These are phyloP conservation scores for Botrytis tulipae DNA, from an alignment of 2,329 filamentous ascomycete genomes.

Conservation along the genomic window DNA sequence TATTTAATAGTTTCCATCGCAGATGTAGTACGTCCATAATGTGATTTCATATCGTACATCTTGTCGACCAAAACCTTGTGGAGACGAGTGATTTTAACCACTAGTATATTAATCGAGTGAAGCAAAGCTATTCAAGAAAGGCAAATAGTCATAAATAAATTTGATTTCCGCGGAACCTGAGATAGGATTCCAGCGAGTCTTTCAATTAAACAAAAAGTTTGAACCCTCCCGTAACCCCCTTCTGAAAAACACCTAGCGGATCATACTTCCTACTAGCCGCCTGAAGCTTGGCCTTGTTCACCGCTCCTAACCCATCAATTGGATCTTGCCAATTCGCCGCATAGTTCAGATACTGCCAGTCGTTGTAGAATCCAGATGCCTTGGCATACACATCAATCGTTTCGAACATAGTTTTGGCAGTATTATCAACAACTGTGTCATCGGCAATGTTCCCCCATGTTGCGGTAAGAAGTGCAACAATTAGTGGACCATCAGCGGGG, in stretches of 20 bases:
- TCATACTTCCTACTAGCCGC: slow-evolving; percentile 41
- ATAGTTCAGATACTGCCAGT: slow-evolving; percentile 45
- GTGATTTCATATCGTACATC: not conserved
- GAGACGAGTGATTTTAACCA: not conserved
- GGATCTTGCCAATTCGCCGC: slow-evolving; percentile 44
- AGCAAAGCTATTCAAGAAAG: not conserved
- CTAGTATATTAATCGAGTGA: not conserved
- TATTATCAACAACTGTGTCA: not conserved
- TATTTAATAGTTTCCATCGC: not conserved
- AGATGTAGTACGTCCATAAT: not conserved
- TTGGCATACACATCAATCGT: slow-evolving; percentile 1
- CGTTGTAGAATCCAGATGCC: not conserved
- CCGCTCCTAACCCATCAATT: slow-evolving; percentile 43
- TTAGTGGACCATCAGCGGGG: slow-evolving; percentile 6
- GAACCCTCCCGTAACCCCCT: slow-evolving; percentile 34
- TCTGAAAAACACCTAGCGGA: slow-evolving; percentile 42
- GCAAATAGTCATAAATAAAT: too few relatives aligned
- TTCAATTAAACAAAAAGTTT: slow-evolving; percentile 25
- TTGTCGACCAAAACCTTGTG: not conserved
- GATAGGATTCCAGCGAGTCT: too few relatives aligned
- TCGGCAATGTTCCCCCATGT: slow-evolving; percentile 6
- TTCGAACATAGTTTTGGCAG: not conserved
- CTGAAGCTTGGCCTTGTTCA: slow-evolving; percentile 40
- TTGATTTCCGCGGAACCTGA: too few relatives aligned
- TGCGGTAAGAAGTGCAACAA: slow-evolving; percentile 2